These are phyloP conservation scores for Cryphonectria carpinicola DNA, from an alignment of 2,329 filamentous ascomycete species.

Conservation along the genomic window DNA sequence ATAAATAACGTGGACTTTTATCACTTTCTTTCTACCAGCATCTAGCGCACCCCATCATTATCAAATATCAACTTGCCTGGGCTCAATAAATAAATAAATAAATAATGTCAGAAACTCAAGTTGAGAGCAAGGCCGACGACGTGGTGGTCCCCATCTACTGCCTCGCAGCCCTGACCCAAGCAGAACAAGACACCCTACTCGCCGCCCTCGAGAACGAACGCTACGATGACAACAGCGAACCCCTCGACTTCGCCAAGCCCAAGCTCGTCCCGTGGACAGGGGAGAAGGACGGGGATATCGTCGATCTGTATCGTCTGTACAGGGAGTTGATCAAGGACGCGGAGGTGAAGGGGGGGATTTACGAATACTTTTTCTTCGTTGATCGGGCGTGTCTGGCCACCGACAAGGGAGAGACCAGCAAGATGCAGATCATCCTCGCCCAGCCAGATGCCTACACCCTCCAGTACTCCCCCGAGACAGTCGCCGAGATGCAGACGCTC, in stretches of 20 bases:
- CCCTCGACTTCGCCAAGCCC: neutral
- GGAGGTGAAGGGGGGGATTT: neutral
- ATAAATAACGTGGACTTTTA: neutral
- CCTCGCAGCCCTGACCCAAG: neutral
- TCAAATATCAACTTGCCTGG: neutral
- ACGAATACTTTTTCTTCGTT: neutral
- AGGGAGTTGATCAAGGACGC: neutral
- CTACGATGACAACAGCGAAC: neutral
- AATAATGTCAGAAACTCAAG: neutral
- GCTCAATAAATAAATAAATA: no score
- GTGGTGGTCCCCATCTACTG: constrained; percentile 2
- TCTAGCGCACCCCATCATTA: neutral
- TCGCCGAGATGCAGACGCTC: neutral
- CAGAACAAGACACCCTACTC: neutral
- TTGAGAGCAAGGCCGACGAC: neutral
- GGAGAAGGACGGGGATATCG: neutral
- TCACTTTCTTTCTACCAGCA: neutral
- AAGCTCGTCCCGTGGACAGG: neutral
- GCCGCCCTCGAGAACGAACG: neutral
- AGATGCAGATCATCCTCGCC: neutral
- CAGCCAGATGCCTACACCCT: neutral
- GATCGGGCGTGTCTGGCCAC: neutral
- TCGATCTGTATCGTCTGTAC: neutral
- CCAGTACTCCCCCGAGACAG: neutral
- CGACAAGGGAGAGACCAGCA: neutral